Evolutionary conservation across 75 land plant genomes (phyloP).

Genomic region (Azolla pinnata): DNA sequence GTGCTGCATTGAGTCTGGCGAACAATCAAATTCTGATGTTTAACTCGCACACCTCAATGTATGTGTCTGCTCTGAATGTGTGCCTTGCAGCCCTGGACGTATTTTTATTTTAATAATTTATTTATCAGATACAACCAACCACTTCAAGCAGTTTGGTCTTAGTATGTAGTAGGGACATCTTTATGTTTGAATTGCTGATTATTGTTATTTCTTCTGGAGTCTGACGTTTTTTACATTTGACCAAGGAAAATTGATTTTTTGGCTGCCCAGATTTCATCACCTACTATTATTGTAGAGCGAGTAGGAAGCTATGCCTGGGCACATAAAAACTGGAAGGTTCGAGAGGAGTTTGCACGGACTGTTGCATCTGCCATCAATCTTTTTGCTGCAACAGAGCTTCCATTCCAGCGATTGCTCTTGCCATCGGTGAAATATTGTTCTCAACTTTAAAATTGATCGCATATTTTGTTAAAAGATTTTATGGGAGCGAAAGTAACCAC

Average conservation of each 20-base stretch:
- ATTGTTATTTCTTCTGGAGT: too few species aligned
- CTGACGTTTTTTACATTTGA: not conserved
- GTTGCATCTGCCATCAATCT: constrained; percentile 79
- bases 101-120: too few species aligned
- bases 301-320: constrained; percentile 94
- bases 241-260: not conserved
- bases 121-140: too few species aligned
- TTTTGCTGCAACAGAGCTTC: constrained; percentile 83
- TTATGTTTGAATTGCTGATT: not conserved
- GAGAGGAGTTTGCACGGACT: constrained; percentile 98
- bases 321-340: constrained; percentile 88
- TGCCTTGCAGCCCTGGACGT: too few species aligned
- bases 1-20: too few species aligned
- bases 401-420: constrained; percentile 76
- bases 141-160: too few species aligned
- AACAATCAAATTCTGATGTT: too few species aligned
- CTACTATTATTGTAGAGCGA: constrained; percentile 94
- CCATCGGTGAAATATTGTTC: constrained; percentile 49
- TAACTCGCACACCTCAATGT: too few species aligned
- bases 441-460: too few species aligned
- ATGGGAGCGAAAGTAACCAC: too few species aligned
- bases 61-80: too few species aligned
- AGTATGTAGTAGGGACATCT: not conserved
- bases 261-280: constrained; percentile 75
- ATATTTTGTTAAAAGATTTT: too few species aligned